Conservation (phyloP, 2,329 filamentous ascomycete species). For the Scopulariopsis brevicaulis region DNA sequence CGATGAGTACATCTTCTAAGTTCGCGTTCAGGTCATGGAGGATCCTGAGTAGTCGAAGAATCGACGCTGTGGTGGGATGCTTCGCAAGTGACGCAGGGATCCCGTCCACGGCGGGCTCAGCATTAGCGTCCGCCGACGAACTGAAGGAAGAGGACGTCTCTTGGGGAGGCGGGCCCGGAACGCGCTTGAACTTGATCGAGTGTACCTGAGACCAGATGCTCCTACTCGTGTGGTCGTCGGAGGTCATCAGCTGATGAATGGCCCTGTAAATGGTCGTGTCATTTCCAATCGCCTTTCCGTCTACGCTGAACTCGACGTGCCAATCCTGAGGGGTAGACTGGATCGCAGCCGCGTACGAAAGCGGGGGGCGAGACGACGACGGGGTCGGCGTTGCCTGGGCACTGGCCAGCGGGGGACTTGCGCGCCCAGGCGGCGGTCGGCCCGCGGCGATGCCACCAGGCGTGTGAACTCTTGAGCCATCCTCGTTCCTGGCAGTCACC, state of each 20-base stretch:
- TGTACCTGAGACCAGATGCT: slow-evolving; percentile 88
- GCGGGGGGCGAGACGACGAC: slow-evolving; percentile 43
- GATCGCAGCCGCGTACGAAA: slow-evolving; percentile 77
- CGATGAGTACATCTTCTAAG: slow-evolving; percentile 77
- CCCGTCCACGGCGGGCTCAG: slow-evolving; percentile 42
- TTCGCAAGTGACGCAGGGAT: slow-evolving; percentile 74
- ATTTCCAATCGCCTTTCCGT: slow-evolving; percentile 71
- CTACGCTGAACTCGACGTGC: slow-evolving; percentile 92
- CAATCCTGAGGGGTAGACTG: slow-evolving; percentile 79
- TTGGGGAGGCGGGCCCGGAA: slow-evolving; percentile 68
- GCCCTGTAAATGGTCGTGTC: slow-evolving; percentile 95
- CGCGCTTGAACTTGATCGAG: slow-evolving; percentile 82
- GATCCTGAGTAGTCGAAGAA: slow-evolving; percentile 78
- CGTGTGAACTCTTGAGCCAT: slow-evolving; percentile 77
- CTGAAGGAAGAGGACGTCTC: slow-evolving; percentile 49
- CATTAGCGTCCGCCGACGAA: slow-evolving; percentile 32
- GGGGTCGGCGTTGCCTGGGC: slow-evolving; percentile 37
- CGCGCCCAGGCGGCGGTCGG: slow-evolving; percentile 25
- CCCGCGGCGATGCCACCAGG: slow-evolving; percentile 49
- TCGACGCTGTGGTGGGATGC: slow-evolving; percentile 74
- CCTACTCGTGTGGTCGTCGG: slow-evolving; percentile 55
- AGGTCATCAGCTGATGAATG: slow-evolving; percentile 54
- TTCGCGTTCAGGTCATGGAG: slow-evolving; percentile 89
- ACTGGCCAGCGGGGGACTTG: slow-evolving; percentile 24
- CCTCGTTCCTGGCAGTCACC: slow-evolving; percentile 83